Evolutionary conservation across 2,329 filamentous ascomycete species (phyloP).

Genomic region (Thyridium curvatum): DNA sequence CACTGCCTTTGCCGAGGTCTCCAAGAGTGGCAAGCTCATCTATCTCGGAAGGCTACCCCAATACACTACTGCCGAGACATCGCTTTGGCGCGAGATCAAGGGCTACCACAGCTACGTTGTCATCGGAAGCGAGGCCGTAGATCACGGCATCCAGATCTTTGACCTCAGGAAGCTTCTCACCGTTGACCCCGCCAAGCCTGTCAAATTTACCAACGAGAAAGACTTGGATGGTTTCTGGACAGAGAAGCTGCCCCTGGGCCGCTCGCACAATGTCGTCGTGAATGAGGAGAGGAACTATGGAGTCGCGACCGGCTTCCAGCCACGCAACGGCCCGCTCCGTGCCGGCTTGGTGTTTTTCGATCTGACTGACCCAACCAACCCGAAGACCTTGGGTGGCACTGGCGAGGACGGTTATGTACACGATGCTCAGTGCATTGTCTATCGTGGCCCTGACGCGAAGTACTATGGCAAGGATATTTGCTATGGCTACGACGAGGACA

Average conservation of each 20-base stretch:
- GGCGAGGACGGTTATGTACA: slow-evolving; percentile 53
- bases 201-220: slow-evolving; percentile 9
- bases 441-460: slow-evolving; percentile 40
- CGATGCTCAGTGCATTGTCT: slow-evolving; percentile 53
- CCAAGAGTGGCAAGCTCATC: slow-evolving; percentile 37
- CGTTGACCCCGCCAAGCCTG: slow-evolving; percentile 29
- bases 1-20: slow-evolving; percentile 47
- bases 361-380: slow-evolving; percentile 44
- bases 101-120: slow-evolving; percentile 28
- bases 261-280: slow-evolving; percentile 5
- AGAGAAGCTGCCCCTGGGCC: slow-evolving; percentile 2
- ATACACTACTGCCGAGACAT: slow-evolving; percentile 26
- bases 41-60: slow-evolving; percentile 49
- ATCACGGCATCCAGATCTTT: slow-evolving; percentile 57
- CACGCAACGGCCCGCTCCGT: slow-evolving; percentile 35
- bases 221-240: slow-evolving; percentile 3
- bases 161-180: slow-evolving; percentile 53
- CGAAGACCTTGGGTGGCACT: slow-evolving; percentile 46
- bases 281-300: slow-evolving; percentile 29
- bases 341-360: slow-evolving; percentile 55
- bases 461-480: slow-evolving; percentile 46
- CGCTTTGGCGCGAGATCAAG: slow-evolving; percentile 47
- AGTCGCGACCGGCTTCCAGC: slow-evolving; percentile 33
- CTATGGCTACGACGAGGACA: slow-evolving; percentile 50
- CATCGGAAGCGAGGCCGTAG: slow-evolving; percentile 32